A percentile compares a stretch with the other conserved stretches of the same genome.
Conservation (phyloP, 2,329 filamentous ascomycete species). For the Plectosphaerella sp. region DNA sequence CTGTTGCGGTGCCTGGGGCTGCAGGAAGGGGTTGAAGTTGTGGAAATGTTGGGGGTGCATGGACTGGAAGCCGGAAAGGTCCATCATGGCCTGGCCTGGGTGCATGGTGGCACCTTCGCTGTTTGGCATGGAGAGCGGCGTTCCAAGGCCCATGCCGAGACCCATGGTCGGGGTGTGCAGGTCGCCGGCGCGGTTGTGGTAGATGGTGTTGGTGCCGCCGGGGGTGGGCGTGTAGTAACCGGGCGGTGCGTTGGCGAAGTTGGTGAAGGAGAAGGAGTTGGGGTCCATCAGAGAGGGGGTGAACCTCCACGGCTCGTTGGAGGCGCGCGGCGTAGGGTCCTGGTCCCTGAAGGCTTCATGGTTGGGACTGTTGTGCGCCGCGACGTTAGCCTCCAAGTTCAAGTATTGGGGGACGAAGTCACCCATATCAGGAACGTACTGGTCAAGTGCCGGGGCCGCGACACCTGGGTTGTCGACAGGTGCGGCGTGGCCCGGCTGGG, state of each 20-base stretch:
- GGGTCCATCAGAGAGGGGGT: constrained; percentile 87
- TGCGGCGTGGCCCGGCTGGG: constrained; percentile 29
- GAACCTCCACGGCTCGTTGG: constrained; percentile 80
- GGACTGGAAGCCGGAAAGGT: constrained; percentile 65
- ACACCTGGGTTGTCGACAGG: constrained; percentile 22
- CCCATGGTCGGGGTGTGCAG: constrained; percentile 77
- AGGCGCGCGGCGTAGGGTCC: constrained; percentile 76
- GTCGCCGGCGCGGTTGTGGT: constrained; percentile 79
- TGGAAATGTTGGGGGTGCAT: constrained; percentile 56
- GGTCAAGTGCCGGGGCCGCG: neutral
- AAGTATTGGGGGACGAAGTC: neutral
- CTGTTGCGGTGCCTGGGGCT: constrained; percentile 38
- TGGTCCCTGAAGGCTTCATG: constrained; percentile 58
- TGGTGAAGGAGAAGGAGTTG: constrained; percentile 74
- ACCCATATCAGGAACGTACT: neutral
- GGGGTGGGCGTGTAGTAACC: constrained; percentile 88
- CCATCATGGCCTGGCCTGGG: constrained; percentile 49
- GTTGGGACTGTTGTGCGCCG: constrained; percentile 32
- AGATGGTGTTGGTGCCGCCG: constrained; percentile 73
- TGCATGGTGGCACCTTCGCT: constrained; percentile 60
- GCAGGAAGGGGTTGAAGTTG: constrained; percentile 69
- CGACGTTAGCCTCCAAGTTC: constrained; percentile 8
- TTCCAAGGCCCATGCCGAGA: constrained; percentile 72
- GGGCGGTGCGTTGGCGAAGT: constrained; percentile 73
- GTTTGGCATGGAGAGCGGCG: constrained; percentile 74